Evolutionary conservation across 805 yeast genomes (phyloP), one percentile per base, ranked within the genome.

Genomic region (Myxozyma melibiosi): DNA sequence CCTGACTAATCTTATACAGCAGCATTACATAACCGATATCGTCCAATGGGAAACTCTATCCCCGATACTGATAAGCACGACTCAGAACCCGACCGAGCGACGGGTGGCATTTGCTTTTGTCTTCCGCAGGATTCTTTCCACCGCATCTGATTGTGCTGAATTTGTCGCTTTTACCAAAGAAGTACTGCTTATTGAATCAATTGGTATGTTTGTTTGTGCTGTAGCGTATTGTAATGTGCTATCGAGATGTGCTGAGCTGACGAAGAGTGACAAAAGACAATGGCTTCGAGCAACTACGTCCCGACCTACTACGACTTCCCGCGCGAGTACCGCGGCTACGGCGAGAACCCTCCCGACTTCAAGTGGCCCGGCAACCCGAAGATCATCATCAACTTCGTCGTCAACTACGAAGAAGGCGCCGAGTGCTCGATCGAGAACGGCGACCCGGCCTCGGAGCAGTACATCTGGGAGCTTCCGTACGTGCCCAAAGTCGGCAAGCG

Each of bases 351-450:
- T 27, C 60, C 68, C 13, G 65, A 70, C 39, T 65, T 69, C 44
- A 62, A 69, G 51, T 71, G 75, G 75, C 75, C 75, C n/a, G 67
- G 67, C 35, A 62, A 64, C 37, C 69, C 72, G 28, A 68, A 67
- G 55, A 68, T 71, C 13, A 70, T 71, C 13, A 65, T 71, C 43
- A 66, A 70, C 38, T 70, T 71, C 50, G 70, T 72, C 24, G 61
- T 71, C 30, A 71, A 71, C 60, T 70, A 71, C 58, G 75, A 71
- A 59, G 75, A 71, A 61, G 75, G 75, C 22, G 73, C 70, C 16
- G 74, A 71, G 49, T 58, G 62, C 42, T 57, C 67, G 22, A 57
- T 71, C 22, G 57, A 65, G 42, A 66, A 71, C 54, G 74, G 74
- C 11, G 74, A 71, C 50, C 57, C 61, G 8, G 63, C 66, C 1